Evolutionary conservation across 2,329 filamentous ascomycete genomes (phyloP), one percentile per base, ranked within the genome.

Genomic region (Talaromyces sp.): DNA sequence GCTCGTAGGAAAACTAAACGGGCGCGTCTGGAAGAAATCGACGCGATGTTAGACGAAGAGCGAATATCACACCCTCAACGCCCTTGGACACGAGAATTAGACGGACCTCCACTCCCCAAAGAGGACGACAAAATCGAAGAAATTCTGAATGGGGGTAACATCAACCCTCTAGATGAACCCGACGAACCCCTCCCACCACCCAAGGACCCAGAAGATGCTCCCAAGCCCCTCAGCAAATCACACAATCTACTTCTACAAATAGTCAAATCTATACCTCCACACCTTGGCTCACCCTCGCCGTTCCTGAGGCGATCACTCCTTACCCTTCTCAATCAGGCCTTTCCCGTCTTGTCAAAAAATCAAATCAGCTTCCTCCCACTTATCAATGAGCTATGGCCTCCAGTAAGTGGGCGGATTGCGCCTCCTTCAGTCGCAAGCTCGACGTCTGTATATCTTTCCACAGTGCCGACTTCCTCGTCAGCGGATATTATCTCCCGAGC

Each of bases 321-420:
- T 9, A 82, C 84, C 15, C 84, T 97, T 5, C 82, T 97, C 11
- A 77, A 81, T 25, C 90, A 86, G 0, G 87, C 91, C 2, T 82
- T 88, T 4, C 83, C 87, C 0, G 81, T 89, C 0, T 82, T 99
- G 2, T 83, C 88, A 0, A 80, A 79, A 3, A 86, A 97, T 63
- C 89, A 96, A 69, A 86, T 92, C 61, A 84, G 85, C 0, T 97
- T 96, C 69, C 76, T 99, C 1, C 94, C 94, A 0, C 80, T 97
- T 0, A 85, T 97, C 64, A 94, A 97, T 72, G 87, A 88, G 2
- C 78, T 97, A 7, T 99, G 93, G 93, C 91, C 92, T 0, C 87
- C 95, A 6, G 77, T 96, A 5, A 70, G 70, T 11, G 64, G 69
- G 2, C 66, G 72, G 46, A 68, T 76, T 51, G 67, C 66, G 17